Evolutionary conservation across 2,329 filamentous ascomycete species (phyloP), one percentile per base, ranked within the genome.

Genomic region (Alternaria dauci): DNA sequence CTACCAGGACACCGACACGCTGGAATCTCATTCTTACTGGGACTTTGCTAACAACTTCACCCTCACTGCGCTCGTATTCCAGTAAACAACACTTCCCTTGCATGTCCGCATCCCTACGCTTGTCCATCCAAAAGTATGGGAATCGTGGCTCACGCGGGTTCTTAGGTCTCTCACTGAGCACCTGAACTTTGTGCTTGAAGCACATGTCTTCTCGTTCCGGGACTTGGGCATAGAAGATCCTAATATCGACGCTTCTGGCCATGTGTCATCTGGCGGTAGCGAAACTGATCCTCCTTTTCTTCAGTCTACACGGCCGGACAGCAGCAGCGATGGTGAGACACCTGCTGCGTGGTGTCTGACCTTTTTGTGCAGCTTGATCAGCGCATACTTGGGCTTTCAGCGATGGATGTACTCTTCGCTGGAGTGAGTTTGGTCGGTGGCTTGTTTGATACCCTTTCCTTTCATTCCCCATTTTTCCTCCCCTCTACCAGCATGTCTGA

Each of bases 1-100:
- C 52, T 84, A 97, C 46, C 88, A 89, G 66, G 91, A 94, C 65
- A 84, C 84, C 55, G 76, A 86, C 20, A 84, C 89, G 1, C 81
- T 97, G 18, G 78, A 82, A 44, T 84, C 85, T 3, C 90, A 95
- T 18, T 59, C 62, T 69, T 91, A 90, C 50, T 97, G 92, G 91
- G 86, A 88, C 69, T 84, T 86, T 62, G 91, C 48, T 18, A 66
- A 66, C 25, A 51, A 61, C 34, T 66, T 58, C 25, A n/a, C 67
- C 20, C n/a, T 67, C 7, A 58, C 44, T 7, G 65, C 60, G 3
- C 53, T 69, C 18, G 58, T 69, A 9, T 59, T 59, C 26, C 34
- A 38, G 41, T 57, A 46, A 56, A 48, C 20, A 55, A 12, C 2
- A 23, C 2, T 34, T 16, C 44, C 28, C 23, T 16, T 48, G 44